Conservation (phyloP, 2,329 filamentous ascomycete genomes). For the Stemphylium vesicarium region DNA sequence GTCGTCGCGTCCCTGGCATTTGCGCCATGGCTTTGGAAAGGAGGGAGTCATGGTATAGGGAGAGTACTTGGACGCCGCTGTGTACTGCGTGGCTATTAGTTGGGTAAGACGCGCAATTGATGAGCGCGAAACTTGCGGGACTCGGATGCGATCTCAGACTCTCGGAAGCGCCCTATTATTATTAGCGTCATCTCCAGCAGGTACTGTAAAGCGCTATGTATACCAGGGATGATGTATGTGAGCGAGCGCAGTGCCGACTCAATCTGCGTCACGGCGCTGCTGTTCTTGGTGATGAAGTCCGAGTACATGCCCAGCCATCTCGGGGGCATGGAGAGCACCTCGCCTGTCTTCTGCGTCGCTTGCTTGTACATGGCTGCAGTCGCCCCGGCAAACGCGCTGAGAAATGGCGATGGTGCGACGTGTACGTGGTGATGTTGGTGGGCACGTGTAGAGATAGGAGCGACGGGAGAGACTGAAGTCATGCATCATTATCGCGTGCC, state of each 20-base stretch:
- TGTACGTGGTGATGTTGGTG: conserved; percentile 19
- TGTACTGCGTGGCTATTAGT: conserved; percentile 63
- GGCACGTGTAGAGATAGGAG: conserved; percentile 33
- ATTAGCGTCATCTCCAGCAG: conserved; percentile 25
- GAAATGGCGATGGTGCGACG: conserved; percentile 19
- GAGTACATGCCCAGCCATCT: conserved; percentile 76
- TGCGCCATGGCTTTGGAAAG: conserved; percentile 70
- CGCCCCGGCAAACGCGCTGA: conserved; percentile 25
- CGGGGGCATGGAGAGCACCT: conserved; percentile 64
- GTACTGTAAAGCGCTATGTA: conserved; percentile 18
- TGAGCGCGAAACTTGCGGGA: conserved; percentile 61
- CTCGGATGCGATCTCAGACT: conserved; percentile 94
- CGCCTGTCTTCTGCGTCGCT: conserved; percentile 50
- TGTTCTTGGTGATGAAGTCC: conserved; percentile 94
- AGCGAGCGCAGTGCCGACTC: conserved; percentile 90
- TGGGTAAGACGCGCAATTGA: conserved; percentile 4
- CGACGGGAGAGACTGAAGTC: conserved; percentile 30
- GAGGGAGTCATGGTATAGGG: conserved; percentile 89
- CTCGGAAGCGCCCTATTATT: conserved; percentile 75
- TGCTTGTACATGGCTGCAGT: conserved; percentile 45
- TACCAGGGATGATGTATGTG: conserved; percentile 93
- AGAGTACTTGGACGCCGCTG: conserved; percentile 86
- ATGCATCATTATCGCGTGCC: conserved; percentile 20
- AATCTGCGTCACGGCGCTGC: conserved; percentile 90
- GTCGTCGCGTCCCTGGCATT: conserved; percentile 60